phyloP scores from a whole-genome alignment of 805 yeast species.

The Sugiyamaella boreocaroliniensis region DNA sequence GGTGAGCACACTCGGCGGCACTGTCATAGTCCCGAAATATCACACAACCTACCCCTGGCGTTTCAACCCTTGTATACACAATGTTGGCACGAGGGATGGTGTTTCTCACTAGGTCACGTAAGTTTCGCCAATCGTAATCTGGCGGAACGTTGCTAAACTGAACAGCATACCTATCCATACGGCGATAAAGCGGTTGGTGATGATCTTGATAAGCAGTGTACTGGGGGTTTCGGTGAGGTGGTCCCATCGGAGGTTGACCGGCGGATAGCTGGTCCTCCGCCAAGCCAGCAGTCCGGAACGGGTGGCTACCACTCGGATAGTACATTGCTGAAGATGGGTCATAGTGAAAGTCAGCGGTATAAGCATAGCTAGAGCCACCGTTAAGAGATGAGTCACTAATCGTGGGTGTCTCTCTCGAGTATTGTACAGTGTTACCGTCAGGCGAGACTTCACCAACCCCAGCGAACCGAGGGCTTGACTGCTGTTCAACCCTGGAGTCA shows the following conservation, averaged over 20 bases:
- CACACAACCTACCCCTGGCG: conserved; percentile 15
- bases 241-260: no score
- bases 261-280: no score
- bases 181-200: neutral
- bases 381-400: no score
- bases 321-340: no score
- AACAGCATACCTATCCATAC: conserved; percentile 3
- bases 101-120: conserved; percentile 12
- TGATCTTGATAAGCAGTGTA: conserved; percentile 1
- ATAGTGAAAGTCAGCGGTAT: no score
- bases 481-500: neutral
- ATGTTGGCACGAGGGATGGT: conserved; percentile 11
- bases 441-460: no score
- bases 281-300: no score
- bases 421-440: no score
- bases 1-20: conserved; percentile 10
- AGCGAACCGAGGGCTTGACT: neutral
- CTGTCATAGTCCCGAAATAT: conserved; percentile 13
- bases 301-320: no score
- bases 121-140: conserved; percentile 30
- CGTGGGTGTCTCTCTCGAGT: no score
- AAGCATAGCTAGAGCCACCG: no score
- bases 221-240: neutral
- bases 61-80: conserved; percentile 13
- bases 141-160: conserved; percentile 12